These are phyloP conservation scores for Trichoderma sp. DNA, from an alignment of 2,329 filamentous ascomycete genomes.

Conservation along the genomic window DNA sequence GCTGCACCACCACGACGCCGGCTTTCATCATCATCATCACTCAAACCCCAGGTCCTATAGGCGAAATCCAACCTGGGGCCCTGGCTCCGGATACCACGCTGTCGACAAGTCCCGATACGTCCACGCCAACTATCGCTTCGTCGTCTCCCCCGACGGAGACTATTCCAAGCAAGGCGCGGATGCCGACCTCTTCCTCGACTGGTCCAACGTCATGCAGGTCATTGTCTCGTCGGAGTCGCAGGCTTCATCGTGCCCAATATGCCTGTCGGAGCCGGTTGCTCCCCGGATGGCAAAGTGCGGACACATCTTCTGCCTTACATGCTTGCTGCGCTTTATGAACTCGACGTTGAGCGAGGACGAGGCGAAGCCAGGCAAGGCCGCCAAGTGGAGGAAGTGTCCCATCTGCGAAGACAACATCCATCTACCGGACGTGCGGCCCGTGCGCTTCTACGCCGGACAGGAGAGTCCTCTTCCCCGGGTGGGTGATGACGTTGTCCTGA, in stretches of 20 bases:
- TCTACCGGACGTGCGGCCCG: conserved; percentile 83
- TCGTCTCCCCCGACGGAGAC: conserved; percentile 79
- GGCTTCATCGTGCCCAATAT: conserved; percentile 87
- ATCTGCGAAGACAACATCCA: conserved; percentile 96
- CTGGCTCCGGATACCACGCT: conserved; percentile 86
- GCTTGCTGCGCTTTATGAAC: conserved; percentile 94
- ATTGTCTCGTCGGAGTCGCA: conserved; percentile 90
- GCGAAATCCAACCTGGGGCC: conserved; percentile 77
- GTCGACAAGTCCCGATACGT: conserved; percentile 88
- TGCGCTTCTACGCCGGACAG: conserved; percentile 88
- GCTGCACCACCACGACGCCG: conserved; percentile 63
- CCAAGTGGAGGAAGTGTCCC: conserved; percentile 91
- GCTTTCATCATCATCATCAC: conserved; percentile 42
- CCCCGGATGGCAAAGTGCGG: conserved; percentile 97
- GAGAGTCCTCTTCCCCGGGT: conserved; percentile 78
- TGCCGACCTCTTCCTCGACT: conserved; percentile 87
- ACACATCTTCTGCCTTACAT: conserved; percentile 94
- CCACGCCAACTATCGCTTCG: conserved; percentile 96
- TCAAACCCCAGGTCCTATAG: conserved; percentile 57
- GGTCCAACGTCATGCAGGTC: conserved; percentile 87
- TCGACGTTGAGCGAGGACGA: conserved; percentile 74
- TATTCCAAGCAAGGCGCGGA: conserved; percentile 82
- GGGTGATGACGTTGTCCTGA: conserved; percentile 85
- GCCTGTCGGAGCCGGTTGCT: conserved; percentile 86
- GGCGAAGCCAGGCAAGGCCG: conserved; percentile 64